Evolutionary conservation across 1,284 basidiomycete genomes (phyloP), one percentile per base, ranked within the genome.

Genomic region (Cutaneotrichosporon sp.): DNA sequence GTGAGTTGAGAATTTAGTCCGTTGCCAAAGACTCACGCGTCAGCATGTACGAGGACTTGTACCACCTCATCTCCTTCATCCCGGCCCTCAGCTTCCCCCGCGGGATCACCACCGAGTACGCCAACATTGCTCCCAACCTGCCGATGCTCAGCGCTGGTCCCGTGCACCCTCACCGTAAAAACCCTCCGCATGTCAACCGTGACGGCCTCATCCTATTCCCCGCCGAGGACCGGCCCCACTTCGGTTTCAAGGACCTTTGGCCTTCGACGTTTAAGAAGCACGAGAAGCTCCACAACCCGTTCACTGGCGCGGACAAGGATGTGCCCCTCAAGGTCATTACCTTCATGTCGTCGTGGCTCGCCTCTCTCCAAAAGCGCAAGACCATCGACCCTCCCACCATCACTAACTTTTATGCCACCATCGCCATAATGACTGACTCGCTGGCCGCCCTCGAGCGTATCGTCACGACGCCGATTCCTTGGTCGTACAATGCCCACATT

Each of bases 391-490:
- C 83, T 5, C 80, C 85, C 0, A 87, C 85, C 1, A 78, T 77
- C 25, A 85, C 81, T 61, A 68, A 75, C n/a, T 72, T 88, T 19
- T 54, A 85, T 0, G 63, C 61, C 3, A 64, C 81, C 1, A 66
- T 87, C 8, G 80, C 79, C 59, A 77, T 79, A 57, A 78, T 88
- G 37, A 81, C 82, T 4, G 85, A 88, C 49, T 80, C 83, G 16
- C 72, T 88, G 37, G 84, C 84, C 7, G 82, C 82, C 5, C 76
- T 88, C 4, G 86, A 89, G 66, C 78, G 86, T 38, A 87, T 88
- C 59, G 75, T 88, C 12, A 87, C 86, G 0, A 88, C 85, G 0
- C 86, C 86, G 1, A 87, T 89, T 42, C 87, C 86, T 1, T 88
- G 86, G 74, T 86, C 83, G 78, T 87, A 72, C 59, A 61, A 71